Conservation (phyloP, 2,329 filamentous ascomycete genomes). For the Neofusicoccum cordaticola region DNA sequence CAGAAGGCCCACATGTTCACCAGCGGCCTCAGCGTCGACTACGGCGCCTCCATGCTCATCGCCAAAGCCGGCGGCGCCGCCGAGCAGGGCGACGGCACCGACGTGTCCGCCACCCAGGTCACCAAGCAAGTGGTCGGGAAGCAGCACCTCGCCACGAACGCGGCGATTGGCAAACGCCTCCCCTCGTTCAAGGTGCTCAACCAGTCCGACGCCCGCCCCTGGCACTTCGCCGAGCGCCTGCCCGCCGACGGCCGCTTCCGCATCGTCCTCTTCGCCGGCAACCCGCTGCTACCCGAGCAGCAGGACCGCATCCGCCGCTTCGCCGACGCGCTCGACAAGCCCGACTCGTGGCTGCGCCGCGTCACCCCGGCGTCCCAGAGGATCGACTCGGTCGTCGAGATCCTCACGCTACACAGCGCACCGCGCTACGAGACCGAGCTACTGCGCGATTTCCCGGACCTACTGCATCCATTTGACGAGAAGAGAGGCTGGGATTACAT, state of each 20-base stretch:
- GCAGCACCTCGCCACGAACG: constrained; percentile 45
- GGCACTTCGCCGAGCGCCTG: constrained; percentile 58
- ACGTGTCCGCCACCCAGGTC: constrained; percentile 30
- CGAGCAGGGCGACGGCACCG: constrained; percentile 49
- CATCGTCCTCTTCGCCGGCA: constrained; percentile 61
- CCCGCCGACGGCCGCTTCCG: constrained; percentile 58
- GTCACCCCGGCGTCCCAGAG: constrained; percentile 38
- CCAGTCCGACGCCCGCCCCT: constrained; percentile 55
- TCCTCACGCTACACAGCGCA: constrained; percentile 60
- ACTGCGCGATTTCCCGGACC: constrained; percentile 40
- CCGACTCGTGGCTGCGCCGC: constrained; percentile 43
- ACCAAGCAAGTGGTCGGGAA: constrained; percentile 27
- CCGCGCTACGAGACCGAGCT: constrained; percentile 46
- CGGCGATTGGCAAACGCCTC: constrained; percentile 57
- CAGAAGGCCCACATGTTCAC: constrained; percentile 60
- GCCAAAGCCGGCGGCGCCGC: constrained; percentile 49
- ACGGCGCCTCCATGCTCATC: constrained; percentile 55
- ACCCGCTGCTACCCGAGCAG: constrained; percentile 48
- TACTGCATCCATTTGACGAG: constrained; percentile 45
- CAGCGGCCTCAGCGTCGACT: constrained; percentile 58
- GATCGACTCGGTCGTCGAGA: constrained; percentile 54
- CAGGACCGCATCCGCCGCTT: constrained; percentile 47
- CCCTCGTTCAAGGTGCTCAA: constrained; percentile 59
- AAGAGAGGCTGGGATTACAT: constrained; percentile 40
- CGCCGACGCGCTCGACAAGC: constrained; percentile 42